These are phyloP conservation scores for Microsporum ferrugineum DNA, from an alignment of 2,329 filamentous ascomycete species.

Conservation along the genomic window DNA sequence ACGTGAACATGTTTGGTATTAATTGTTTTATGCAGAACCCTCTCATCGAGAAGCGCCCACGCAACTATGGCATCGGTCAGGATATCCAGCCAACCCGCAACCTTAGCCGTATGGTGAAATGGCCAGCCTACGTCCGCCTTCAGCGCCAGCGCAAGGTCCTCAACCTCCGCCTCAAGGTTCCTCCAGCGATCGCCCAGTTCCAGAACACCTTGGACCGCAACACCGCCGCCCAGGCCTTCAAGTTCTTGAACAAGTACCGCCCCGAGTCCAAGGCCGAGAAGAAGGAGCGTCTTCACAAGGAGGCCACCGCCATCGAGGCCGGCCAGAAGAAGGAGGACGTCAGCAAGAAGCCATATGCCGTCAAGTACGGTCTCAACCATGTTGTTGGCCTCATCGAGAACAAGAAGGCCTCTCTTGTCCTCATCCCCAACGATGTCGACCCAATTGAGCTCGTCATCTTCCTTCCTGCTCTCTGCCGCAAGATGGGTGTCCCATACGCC, in stretches of 20 bases:
- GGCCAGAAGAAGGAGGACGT: conserved; percentile 99
- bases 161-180: conserved; percentile 96
- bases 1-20: conserved; percentile 12
- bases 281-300: conserved; percentile 98
- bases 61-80: conserved; percentile 98
- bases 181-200: conserved; percentile 95
- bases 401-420: conserved; percentile 97
- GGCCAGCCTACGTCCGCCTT: conserved; percentile 97
- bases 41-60: conserved; percentile 93
- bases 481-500: conserved; percentile 99
- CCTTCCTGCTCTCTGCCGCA: conserved; percentile 96
- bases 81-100: conserved; percentile 96
- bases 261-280: conserved; percentile 98
- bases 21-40: conserved; percentile 59
- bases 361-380: conserved; percentile 99
- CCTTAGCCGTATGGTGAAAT: conserved; percentile 96
- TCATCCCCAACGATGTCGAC: conserved; percentile 99
- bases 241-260: conserved; percentile 99
- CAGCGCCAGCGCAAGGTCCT: conserved; percentile 94
- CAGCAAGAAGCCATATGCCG: conserved; percentile 98
- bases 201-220: conserved; percentile 93
- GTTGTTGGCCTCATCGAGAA: conserved; percentile 95
- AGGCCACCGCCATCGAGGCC: conserved; percentile 94
- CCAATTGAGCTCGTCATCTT: conserved; percentile 99
- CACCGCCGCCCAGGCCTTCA: conserved; percentile 92